Base-by-base conservation (phyloP, 2,329 filamentous ascomycete species). In the Exophiala sp. region DNA sequence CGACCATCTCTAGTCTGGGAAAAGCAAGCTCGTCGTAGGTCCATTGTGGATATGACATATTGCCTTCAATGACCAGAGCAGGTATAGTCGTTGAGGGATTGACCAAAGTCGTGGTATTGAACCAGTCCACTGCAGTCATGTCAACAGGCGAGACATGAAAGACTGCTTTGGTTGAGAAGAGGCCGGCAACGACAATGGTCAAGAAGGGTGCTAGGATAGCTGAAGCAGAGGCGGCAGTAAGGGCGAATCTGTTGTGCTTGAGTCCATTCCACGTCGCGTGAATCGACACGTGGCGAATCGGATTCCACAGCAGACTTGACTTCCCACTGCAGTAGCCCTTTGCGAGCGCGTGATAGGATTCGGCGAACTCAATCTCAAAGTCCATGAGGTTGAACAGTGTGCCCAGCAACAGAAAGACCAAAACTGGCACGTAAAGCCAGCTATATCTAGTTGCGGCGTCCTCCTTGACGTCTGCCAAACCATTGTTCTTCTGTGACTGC, bases 141-240 rank as follows among this genome's bases (percentile, higher is more conserved):
- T 43, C 30, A 18, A 53, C 29, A 3, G 40, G 34, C 27, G 43
- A 43, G n/a, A 34, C 35, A 6, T 49, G 58, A 8, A 61, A 24
- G 1, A 54, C 46, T 9, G 58, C 45, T 7, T 57, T 48, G 13
- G 41, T 48, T 10, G 53, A 50, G 21, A 65, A 57, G 3, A 66
- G 57, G 30, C 64, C 62, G 11, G 63, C 52, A 7, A 62, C 59
- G 2, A 62, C 49, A 29, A 62, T 58, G 32, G 59, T 60, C 22
- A 62, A 46, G 2, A 61, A 56, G 9, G 58, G 53, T 13, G 58
- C 52, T n/a, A 62, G 48, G 43, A 55, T 46, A 10, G 59, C 55
- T 32, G 58, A 51, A 10, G 53, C 37, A 21, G 56, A 64, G n/a
- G 56, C 51, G 16, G 50, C 50, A 10, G 43, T 52, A 29, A 58